Evolutionary conservation across 495 filamentous ascomycete species (phyloP), one percentile per base, ranked within the genome.

Genomic region (Clavariopsis aquatica): DNA sequence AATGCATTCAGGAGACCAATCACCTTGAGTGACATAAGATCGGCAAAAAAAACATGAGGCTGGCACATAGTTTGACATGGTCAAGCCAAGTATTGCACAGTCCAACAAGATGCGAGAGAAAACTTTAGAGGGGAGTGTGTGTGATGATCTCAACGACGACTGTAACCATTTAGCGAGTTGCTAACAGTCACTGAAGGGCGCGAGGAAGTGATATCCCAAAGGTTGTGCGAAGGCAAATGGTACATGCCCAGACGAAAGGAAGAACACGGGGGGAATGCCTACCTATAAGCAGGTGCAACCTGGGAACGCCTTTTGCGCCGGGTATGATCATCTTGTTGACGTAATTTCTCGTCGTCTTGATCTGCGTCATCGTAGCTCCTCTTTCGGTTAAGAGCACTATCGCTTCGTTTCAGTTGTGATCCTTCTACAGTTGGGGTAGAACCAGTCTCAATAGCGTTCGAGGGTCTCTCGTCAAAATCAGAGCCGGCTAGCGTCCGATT

Each of bases 401-500:
- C 65, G 31, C 57, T 65, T 27, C 68, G 68, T 24, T 54, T 24
- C 24, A 71, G 24, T 8, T 53, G 26, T 15, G 64, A 53, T 43
- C 54, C 46, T 6, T 22, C 27, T 41, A 45, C n/a, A 23, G 28
- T 2, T 10, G 29, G 6, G 15, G 34, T 23, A 52, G 60, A 34
- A 41, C 61, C 55, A 56, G 60, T 51, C 24, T 59, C 45, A 55
- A 58, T 17, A 22, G 15, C 22, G 57, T 69, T 64, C 7, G 54
- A 28, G 15, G 60, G 26, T 7, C 20, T 45, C 22, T 72, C 69
- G 6, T 69, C 61, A 43, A 75, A 74, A 49, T 76, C 73, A 0
- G 75, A 75, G 7, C 73, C 75, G 28, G 67, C 65, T 1, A 66
- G 49, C 19, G 72, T 74, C 49, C 65, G 66, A 36, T 71, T 66